A percentile compares a stretch with the other conserved stretches of the same genome.
Evolutionary conservation across 345 rosid genomes (phyloP).

Genomic region (Eutrema japonicum): DNA sequence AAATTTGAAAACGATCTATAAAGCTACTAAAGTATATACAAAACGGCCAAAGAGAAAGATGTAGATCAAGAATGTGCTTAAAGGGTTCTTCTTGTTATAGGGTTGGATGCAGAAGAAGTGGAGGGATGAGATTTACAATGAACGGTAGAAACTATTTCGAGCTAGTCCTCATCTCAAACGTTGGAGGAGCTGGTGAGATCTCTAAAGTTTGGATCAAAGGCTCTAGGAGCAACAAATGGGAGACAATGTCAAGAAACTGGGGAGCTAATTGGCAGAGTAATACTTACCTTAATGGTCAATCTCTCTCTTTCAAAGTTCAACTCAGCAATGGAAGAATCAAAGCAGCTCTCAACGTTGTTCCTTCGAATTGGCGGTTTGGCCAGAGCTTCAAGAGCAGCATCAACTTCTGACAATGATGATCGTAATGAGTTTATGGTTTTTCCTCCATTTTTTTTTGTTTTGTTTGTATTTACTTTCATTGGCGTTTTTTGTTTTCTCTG

Average conservation of each 20-base stretch:
- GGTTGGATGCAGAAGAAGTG: slow-evolving; percentile 66
- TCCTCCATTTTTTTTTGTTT: neutral
- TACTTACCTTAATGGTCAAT: slow-evolving; percentile 67
- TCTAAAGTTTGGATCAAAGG: slow-evolving; percentile 66
- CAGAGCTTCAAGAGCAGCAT: slow-evolving; percentile 70
- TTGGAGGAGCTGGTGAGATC: slow-evolving; percentile 70
- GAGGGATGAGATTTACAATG: slow-evolving; percentile 76
- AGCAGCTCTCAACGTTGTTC: slow-evolving; percentile 57
- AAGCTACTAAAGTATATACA: neutral
- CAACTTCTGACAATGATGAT: slow-evolving; percentile 49
- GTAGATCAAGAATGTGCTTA: neutral
- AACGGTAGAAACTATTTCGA: slow-evolving; percentile 71
- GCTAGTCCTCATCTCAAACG: slow-evolving; percentile 72
- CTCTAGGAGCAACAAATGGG: slow-evolving; percentile 61
- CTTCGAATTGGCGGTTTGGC: slow-evolving; percentile 72
- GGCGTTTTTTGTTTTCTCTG: neutral
- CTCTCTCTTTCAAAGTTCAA: slow-evolving; percentile 65
- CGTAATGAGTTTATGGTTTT: neutral
- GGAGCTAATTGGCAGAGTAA: slow-evolving; percentile 73
- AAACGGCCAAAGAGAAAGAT: too few species aligned
- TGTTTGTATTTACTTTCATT: slow-evolving; percentile 23
- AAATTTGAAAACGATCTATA: neutral
- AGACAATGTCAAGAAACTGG: slow-evolving; percentile 76
- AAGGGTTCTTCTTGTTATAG: slow-evolving; percentile 37
- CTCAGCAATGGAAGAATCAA: slow-evolving; percentile 54